Base-by-base conservation (phyloP, 2,329 filamentous ascomycete species). In the Teratosphaeria destructans region DNA sequence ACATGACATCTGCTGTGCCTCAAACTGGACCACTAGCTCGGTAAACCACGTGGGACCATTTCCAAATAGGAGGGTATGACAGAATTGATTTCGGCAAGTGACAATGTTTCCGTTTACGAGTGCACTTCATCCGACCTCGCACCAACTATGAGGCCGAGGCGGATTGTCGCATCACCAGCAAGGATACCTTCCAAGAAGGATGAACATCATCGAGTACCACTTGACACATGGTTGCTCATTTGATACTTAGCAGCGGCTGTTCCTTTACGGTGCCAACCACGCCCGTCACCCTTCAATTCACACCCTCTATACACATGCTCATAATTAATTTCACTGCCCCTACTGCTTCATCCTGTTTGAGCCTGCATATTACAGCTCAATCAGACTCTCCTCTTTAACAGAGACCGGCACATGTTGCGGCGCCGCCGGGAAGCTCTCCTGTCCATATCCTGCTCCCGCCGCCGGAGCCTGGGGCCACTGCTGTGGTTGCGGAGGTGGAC, bases 341-440 rank as follows among this genome's bases (percentile, higher is more conserved):
- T n/a, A 6, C n/a, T 6, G 4, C 19, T 23, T n/a, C n/a, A 5
- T 19, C n/a, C 43, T 19, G 8, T 11, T 49, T 49, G 43, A 49
- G 5, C 19, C 23, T 62, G 29, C 29, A 5, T 32, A 32, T 32
- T 7, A 72, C 55, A 72, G 58, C 60, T 72, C 72, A 57, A 73
- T 73, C 63, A 73, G 59, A 59, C 68, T 71, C 63, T 73, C 71
- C 57, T 73, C 72, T 43, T 69, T 70, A 2, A 26, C 57, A 19
- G 57, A 52, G n/a, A 53, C 57, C 23, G 66, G 70, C 14, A 66
- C 69, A 61, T 71, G 67, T 54, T 69, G 68, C 16, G 71, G 71
- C 39, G 70, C 70, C 14, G 58, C 64, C 8, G 71, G 71, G 47
- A 72, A 72, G 19, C 61, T 63, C 56, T 71, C 70, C 59, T 72